A percentile compares a stretch with the other conserved stretches of the same genome.
phyloP scores from a whole-genome alignment of 148 eudicot genomes.

The Spergularia bocconei region DNA sequence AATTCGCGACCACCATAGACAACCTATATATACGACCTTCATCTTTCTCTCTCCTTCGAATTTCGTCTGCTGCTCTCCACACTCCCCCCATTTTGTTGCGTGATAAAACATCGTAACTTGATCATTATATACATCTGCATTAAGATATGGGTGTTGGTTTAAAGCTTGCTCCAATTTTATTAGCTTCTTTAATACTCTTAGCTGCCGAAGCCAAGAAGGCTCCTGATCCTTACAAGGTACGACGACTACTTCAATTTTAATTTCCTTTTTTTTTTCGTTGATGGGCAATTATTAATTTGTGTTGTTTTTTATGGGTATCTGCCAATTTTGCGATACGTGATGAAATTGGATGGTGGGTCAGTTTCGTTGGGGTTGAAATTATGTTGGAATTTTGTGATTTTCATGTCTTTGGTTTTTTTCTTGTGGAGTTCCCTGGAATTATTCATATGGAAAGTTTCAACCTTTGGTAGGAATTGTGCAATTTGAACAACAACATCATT shows the following conservation, averaged over 20 bases:
- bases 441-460: neutral
- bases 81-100: neutral
- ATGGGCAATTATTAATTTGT: neutral
- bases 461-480: neutral
- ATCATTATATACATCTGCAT: neutral
- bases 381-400: no score
- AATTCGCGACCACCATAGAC: constrained; percentile 25
- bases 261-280: neutral
- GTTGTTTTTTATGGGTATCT: neutral
- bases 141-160: constrained; percentile 36
- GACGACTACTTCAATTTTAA: neutral
- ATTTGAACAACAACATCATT: no score
- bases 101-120: neutral
- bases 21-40: constrained; percentile 28
- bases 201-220: constrained; percentile 44
- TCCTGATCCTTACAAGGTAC: constrained; percentile 59
- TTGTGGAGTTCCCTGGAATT: neutral
- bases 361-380: neutral
- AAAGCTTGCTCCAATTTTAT: constrained; percentile 22
- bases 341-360: neutral
- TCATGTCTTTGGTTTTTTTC: neutral
- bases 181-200: constrained; percentile 30
- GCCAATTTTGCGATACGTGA: neutral
- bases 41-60: neutral
- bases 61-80: neutral